A percentile compares a stretch with the other conserved stretches of the same genome.
Conservation (phyloP, 2,329 filamentous ascomycete species). For the Diplodia scrobiculata region DNA sequence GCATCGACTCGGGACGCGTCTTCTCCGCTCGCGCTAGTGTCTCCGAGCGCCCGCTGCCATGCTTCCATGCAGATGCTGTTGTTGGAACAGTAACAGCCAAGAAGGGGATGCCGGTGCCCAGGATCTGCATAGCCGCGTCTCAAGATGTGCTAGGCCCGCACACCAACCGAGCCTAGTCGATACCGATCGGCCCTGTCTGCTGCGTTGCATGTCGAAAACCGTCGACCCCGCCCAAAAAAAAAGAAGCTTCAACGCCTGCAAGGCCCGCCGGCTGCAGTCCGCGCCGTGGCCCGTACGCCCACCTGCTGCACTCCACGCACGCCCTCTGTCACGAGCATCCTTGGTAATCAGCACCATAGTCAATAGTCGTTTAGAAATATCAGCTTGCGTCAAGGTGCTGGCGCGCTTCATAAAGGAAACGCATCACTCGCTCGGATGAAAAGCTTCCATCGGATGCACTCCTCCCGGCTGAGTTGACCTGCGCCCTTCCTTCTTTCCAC, state of each 20-base stretch:
- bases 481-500: conserved; percentile 1
- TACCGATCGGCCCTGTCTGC: conserved; percentile 18
- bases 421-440: not conserved
- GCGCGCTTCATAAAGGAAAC: conserved; percentile 23
- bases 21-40: conserved; percentile 19
- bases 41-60: conserved; percentile 18
- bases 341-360: not conserved
- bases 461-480: conserved; percentile 25
- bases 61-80: conserved; percentile 26
- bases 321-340: conserved; percentile 16
- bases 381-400: not conserved
- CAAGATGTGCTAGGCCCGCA: conserved; percentile 16
- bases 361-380: conserved; percentile 8
- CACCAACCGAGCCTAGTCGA: conserved; percentile 16
- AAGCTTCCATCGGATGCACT: conserved; percentile 17
- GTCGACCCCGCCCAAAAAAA: conserved; percentile 1
- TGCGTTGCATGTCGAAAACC: conserved; percentile 22
- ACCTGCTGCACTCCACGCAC: conserved; percentile 20
- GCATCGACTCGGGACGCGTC: not conserved
- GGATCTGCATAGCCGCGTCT: conserved; percentile 16
- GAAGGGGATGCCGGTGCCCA: not conserved
- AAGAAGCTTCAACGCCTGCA: conserved; percentile 6
- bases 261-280: not conserved
- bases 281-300: not conserved
- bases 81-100: conserved; percentile 23